Evolutionary conservation across 306 rosid species (phyloP).

Genomic region (Quercus suber): DNA sequence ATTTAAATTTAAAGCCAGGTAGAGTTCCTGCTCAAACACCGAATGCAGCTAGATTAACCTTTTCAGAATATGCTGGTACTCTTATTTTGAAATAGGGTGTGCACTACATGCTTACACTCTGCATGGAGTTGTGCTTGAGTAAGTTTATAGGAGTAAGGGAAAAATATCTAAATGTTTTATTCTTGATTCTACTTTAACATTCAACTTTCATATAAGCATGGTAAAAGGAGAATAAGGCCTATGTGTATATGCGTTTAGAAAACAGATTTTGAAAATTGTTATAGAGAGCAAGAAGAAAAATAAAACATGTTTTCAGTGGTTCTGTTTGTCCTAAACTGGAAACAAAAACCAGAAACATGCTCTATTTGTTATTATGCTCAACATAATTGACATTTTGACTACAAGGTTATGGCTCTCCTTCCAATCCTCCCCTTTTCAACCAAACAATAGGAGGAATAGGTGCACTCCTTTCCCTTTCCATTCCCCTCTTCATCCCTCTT

Average conservation of each 20-base stretch:
- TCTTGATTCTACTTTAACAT: not conserved
- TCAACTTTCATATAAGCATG: not conserved
- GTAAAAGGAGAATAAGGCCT: not conserved
- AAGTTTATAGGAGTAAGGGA: conserved; percentile 1
- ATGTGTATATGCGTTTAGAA: not conserved
- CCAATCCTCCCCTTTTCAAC: not conserved
- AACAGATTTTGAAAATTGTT: not conserved
- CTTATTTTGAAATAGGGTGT: not conserved
- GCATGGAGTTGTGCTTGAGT: not conserved
- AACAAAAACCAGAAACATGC: too few species aligned
- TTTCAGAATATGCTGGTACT: not conserved
- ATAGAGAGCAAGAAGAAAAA: too few species aligned
- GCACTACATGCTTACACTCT: not conserved
- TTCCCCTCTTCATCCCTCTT: not conserved
- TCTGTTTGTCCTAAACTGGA: too few species aligned
- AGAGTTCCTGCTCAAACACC: not conserved
- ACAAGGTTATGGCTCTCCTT: not conserved
- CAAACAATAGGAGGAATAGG: not conserved
- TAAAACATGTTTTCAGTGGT: too few species aligned
- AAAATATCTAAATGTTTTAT: not conserved
- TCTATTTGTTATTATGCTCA: too few species aligned
- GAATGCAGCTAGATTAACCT: not conserved
- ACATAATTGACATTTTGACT: not conserved
- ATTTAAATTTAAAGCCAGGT: not conserved
- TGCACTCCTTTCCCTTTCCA: not conserved